A percentile compares a stretch with the other conserved stretches of the same genome.
phyloP scores from a whole-genome alignment of 108 stramenopile species.

The Cylindrotheca fusiformis region DNA sequence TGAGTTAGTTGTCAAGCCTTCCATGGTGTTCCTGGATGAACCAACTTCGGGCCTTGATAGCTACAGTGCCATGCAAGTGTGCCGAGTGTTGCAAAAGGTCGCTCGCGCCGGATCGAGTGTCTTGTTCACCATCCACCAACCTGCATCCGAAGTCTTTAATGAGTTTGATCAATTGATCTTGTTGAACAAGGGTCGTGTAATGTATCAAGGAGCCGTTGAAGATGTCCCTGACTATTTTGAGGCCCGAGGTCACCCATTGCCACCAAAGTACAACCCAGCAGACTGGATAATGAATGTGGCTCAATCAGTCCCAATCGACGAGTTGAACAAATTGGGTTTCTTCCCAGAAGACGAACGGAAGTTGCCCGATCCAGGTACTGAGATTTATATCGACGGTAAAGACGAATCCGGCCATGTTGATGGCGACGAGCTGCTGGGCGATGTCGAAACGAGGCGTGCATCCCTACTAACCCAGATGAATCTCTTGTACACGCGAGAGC shows the following conservation, averaged over 20 bases:
- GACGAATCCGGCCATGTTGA: too few relatives aligned
- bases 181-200: constrained; percentile 41
- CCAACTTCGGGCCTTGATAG: constrained; percentile 77
- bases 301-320: constrained; percentile 39
- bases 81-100: constrained; percentile 55
- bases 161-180: constrained; percentile 58
- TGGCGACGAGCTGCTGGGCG: too few relatives aligned
- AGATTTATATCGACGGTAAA: too few relatives aligned
- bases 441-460: too few relatives aligned
- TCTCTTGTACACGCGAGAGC: constrained; percentile 49
- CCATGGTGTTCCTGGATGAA: constrained; percentile 58
- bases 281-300: constrained; percentile 79
- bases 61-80: constrained; percentile 57
- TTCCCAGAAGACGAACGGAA: constrained; percentile 38
- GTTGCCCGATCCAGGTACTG: too few relatives aligned
- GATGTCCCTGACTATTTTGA: constrained; percentile 50
- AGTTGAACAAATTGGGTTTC: constrained; percentile 41
- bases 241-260: constrained; percentile 51
- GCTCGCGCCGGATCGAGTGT: constrained; percentile 62
- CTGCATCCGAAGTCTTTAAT: constrained; percentile 57
- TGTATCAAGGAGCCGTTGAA: constrained; percentile 42
- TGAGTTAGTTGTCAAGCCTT: constrained; percentile 57
- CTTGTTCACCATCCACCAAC: constrained; percentile 79
- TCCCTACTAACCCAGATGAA: constrained; percentile 37
- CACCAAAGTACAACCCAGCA: constrained; percentile 72